Base-by-base conservation (phyloP, 192 early-diverging fungal species). In the Spinellus fusiger region DNA sequence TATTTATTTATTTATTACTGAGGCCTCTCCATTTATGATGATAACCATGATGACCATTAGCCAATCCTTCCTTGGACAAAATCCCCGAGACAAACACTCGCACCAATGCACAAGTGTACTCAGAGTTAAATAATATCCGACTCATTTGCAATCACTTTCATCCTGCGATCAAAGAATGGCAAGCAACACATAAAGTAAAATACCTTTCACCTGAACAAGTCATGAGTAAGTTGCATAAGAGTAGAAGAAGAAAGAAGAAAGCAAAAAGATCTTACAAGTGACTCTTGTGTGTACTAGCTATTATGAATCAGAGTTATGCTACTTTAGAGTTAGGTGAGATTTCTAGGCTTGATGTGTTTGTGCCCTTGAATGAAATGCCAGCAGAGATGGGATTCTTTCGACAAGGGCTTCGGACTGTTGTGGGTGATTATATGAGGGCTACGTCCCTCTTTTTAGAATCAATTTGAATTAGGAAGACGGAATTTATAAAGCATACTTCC, bases 371-470 rank as follows among this genome's bases (percentile, higher is more conserved):
- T 27, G 61, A 73, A 34, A 59, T 67, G 8, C 70, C 70, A 22
- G 38, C 25, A 48, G 70, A 73, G 56, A 73, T 67, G 70, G 44
- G 48, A 4, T 73, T 67, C 50, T 73, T 73, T 50, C 54, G 70
- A 28, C 56, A 67, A 6, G 31, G 62, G 4, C n/a, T 73, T 4
- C 64, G 70, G 16, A 33, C 62, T 20, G 61, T 54, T 2, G 65
- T 62, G 2, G 56, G 15, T 25, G 70, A 73, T 67, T 67, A 67
- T 20, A 47, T n/a, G n/a, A n/a, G n/a, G n/a, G n/a, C n/a, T n/a
- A n/a, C n/a, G n/a, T n/a, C n/a, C n/a, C n/a, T n/a, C n/a, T n/a
- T n/a, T n/a, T n/a, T n/a, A n/a, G n/a, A n/a, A n/a, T n/a, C n/a
- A n/a, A n/a, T n/a, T n/a, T n/a, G n/a, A n/a, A n/a, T n/a, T n/a